These are phyloP conservation scores for Erigeron philadelphicus DNA, from an alignment of 140 eudicot genomes.

Conservation along the genomic window DNA sequence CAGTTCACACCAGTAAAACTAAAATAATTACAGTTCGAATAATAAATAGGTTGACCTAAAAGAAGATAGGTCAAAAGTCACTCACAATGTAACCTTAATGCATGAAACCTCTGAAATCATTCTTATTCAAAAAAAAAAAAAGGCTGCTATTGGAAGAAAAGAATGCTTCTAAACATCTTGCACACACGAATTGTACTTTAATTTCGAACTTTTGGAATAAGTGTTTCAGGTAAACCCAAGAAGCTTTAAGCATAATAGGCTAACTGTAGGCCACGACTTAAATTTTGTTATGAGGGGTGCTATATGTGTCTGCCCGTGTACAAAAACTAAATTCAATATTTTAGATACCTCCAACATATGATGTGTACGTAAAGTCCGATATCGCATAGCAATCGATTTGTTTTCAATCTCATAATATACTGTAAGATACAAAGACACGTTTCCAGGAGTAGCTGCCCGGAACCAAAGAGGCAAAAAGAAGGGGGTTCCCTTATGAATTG, in stretches of 20 bases:
- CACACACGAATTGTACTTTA: background rate
- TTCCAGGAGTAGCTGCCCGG: slow-evolving; percentile 88
- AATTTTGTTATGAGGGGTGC: background rate
- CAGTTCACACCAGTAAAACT: background rate
- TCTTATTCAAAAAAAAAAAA: background rate
- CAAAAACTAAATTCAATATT: background rate
- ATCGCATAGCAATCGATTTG: slow-evolving; percentile 48
- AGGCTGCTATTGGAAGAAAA: background rate
- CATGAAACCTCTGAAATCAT: background rate
- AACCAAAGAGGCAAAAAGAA: slow-evolving; percentile 83
- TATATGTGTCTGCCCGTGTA: background rate
- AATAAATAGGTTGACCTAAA: background rate
- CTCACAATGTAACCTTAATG: background rate
- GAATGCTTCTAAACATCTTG: background rate
- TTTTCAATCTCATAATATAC: slow-evolving; percentile 81
- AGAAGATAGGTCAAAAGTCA: background rate
- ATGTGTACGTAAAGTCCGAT: slow-evolving; percentile 79
- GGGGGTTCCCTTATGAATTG: slow-evolving; percentile 44
- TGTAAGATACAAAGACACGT: slow-evolving; percentile 49
- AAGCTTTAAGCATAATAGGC: background rate
- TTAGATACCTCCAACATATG: slow-evolving; percentile 60
- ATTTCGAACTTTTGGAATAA: background rate
- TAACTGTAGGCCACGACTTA: background rate
- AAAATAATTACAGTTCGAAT: no score
- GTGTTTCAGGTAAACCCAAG: background rate